Percentiles rank a stretch among this genome's conserved stretches.
These are phyloP conservation scores for Diaporthe caulivora DNA, from an alignment of 2,329 filamentous ascomycete genomes.

Conservation along the genomic window DNA sequence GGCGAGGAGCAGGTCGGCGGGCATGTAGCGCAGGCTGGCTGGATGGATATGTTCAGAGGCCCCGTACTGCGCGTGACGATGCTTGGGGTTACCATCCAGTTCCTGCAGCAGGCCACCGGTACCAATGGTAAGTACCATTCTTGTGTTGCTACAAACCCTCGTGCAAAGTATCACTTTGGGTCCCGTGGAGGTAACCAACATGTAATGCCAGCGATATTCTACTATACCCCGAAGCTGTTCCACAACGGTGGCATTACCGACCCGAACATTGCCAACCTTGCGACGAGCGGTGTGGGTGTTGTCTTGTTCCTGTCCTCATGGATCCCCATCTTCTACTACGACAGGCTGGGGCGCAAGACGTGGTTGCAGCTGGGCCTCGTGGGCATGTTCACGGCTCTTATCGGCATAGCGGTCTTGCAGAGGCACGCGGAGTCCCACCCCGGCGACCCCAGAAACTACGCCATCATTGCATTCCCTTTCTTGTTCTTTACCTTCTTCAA, in stretches of 20 bases:
- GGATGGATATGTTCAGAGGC: constrained; percentile 47
- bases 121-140: constrained; percentile 41
- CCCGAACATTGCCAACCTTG: constrained; percentile 46
- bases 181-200: no score
- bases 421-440: constrained; percentile 46
- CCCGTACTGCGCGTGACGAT: constrained; percentile 47
- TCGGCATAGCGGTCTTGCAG: constrained; percentile 46
- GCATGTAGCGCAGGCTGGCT: constrained; percentile 40
- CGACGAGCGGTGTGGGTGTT: constrained; percentile 47
- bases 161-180: no score
- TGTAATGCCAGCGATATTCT: constrained; percentile 44
- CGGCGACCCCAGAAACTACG: constrained; percentile 44
- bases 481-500: constrained; percentile 49
- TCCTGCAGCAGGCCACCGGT: constrained; percentile 47
- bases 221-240: constrained; percentile 46
- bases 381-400: constrained; percentile 46
- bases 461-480: constrained; percentile 48
- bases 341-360: constrained; percentile 48
- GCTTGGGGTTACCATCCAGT: constrained; percentile 47
- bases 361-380: constrained; percentile 48
- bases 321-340: constrained; percentile 49
- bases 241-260: constrained; percentile 67
- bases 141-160: no score
- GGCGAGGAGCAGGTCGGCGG: constrained; percentile 42
- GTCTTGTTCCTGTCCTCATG: constrained; percentile 47